phyloP scores from a whole-genome alignment of 805 yeast genomes.

The Ogataea pignaliae region DNA sequence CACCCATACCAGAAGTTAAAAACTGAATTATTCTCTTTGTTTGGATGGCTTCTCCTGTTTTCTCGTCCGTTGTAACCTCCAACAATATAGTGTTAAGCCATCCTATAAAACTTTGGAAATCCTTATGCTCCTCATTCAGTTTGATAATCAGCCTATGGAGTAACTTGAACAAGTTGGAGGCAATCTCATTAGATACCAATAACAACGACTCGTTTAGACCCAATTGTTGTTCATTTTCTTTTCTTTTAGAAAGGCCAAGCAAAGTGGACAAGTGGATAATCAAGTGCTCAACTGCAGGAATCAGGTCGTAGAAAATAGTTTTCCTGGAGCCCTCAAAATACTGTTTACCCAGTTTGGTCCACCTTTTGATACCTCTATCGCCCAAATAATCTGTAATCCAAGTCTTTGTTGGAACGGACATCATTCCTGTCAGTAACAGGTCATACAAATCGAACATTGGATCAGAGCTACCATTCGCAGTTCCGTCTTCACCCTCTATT shows the following conservation, averaged over 20 bases:
- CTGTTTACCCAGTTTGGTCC: slow-evolving; percentile 46
- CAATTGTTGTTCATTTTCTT: slow-evolving; percentile 15
- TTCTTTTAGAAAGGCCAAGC: slow-evolving; percentile 38
- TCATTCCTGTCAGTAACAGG: slow-evolving; percentile 48
- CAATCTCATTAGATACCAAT: slow-evolving; percentile 14
- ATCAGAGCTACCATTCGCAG: slow-evolving; percentile 14
- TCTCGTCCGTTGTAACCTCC: slow-evolving; percentile 36
- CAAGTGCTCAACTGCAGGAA: slow-evolving; percentile 54
- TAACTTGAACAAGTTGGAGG: slow-evolving; percentile 27
- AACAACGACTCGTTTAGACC: slow-evolving; percentile 16
- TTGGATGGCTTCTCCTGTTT: slow-evolving; percentile 13
- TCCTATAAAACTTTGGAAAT: slow-evolving; percentile 39
- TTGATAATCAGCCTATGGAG: slow-evolving; percentile 37
- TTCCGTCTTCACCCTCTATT: slow-evolving; percentile 17
- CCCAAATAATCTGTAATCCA: slow-evolving; percentile 66
- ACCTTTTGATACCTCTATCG: slow-evolving; percentile 56
- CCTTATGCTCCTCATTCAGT: slow-evolving; percentile 41
- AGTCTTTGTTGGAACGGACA: slow-evolving; percentile 45
- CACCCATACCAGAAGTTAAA: slow-evolving; percentile 20
- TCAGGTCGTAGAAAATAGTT: slow-evolving; percentile 41
- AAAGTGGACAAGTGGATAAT: slow-evolving; percentile 42
- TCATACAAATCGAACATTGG: slow-evolving; percentile 41
- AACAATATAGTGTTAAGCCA: slow-evolving; percentile 39
- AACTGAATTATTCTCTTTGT: slow-evolving; percentile 30
- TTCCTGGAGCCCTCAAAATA: slow-evolving; percentile 49